Percentiles rank a stretch among this genome's conserved stretches.
phyloP scores from a whole-genome alignment of 148 eudicot genomes.

The Cornus kousa region DNA sequence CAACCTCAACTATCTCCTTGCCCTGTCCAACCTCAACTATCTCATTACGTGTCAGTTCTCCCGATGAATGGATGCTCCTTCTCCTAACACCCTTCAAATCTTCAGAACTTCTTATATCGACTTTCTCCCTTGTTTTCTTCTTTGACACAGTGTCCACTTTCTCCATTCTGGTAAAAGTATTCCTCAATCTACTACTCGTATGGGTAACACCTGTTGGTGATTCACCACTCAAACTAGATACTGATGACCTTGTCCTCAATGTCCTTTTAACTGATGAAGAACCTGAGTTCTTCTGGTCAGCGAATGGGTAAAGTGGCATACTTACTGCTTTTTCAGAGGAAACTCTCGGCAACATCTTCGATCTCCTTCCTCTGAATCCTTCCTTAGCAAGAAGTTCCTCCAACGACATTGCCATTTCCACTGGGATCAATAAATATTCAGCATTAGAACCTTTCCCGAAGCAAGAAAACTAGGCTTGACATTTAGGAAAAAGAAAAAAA shows the following conservation, averaged over 20 bases:
- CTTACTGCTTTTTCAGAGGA: conserved; percentile 19
- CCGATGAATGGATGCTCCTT: conserved; percentile 3
- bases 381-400: conserved; percentile 53
- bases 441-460: conserved; percentile 7
- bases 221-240: conserved; percentile 18
- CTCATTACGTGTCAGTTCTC: conserved; percentile 9
- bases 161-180: conserved; percentile 14
- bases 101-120: conserved; percentile 14
- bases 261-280: conserved; percentile 21
- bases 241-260: conserved; percentile 35
- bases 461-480: neutral
- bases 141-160: conserved; percentile 11
- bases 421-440: neutral
- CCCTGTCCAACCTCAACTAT: neutral
- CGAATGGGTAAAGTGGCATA: conserved; percentile 14
- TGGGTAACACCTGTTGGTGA: conserved; percentile 17
- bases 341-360: conserved; percentile 22
- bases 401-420: conserved; percentile 46
- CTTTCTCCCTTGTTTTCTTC: conserved; percentile 15
- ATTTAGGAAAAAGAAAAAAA: no score
- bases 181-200: conserved; percentile 18
- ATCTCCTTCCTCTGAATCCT: conserved; percentile 38
- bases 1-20: conserved; percentile 29
- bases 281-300: conserved; percentile 13
- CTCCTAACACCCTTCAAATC: conserved; percentile 13